These are phyloP conservation scores for Penicillium antarcticum DNA, from an alignment of 495 filamentous ascomycete genomes.

Conservation along the genomic window DNA sequence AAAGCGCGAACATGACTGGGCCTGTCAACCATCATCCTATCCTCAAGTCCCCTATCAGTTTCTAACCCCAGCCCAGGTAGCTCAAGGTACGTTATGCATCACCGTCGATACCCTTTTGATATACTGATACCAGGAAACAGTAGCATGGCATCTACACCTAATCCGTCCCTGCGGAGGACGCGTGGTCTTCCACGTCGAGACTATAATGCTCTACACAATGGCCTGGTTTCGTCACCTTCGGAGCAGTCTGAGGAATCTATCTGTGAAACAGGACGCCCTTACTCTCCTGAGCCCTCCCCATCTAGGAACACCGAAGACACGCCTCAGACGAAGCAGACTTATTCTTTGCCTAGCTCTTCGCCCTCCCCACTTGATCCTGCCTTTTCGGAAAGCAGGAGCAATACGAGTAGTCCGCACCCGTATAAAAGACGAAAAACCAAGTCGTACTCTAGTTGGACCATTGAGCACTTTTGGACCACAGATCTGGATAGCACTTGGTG, in stretches of 20 bases:
- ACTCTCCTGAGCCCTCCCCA: slow-evolving; percentile 8
- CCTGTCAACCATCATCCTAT: not conserved
- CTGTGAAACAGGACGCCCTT: slow-evolving; percentile 4
- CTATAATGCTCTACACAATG: slow-evolving; percentile 11
- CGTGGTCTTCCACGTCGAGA: slow-evolving; percentile 11
- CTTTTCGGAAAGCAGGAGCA: slow-evolving; percentile 8
- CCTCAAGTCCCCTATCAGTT: slow-evolving; percentile 2
- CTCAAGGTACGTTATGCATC: too few relatives aligned
- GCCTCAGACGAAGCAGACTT: slow-evolving; percentile 8
- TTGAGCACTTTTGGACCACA: slow-evolving; percentile 12
- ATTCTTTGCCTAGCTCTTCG: slow-evolving; percentile 10
- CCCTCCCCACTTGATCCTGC: slow-evolving; percentile 9
- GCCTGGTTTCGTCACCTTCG: slow-evolving; percentile 1
- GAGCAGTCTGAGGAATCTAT: slow-evolving; percentile 4
- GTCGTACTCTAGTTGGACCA: slow-evolving; percentile 13
- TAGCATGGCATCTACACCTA: slow-evolving; percentile 3
- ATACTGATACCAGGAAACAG: slow-evolving; percentile 3
- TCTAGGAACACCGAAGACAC: not conserved
- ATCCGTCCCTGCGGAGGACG: slow-evolving; percentile 2
- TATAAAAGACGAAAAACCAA: slow-evolving; percentile 13
- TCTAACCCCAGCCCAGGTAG: slow-evolving; percentile 2
- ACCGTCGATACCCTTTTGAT: not conserved
- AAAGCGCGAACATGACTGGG: slow-evolving; percentile 6
- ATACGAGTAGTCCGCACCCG: slow-evolving; percentile 10
- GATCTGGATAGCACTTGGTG: slow-evolving; percentile 12